Evolutionary conservation across 768 basidiomycete genomes (phyloP), one percentile per base, ranked within the genome.

Genomic region (Galerina sulciceps): DNA sequence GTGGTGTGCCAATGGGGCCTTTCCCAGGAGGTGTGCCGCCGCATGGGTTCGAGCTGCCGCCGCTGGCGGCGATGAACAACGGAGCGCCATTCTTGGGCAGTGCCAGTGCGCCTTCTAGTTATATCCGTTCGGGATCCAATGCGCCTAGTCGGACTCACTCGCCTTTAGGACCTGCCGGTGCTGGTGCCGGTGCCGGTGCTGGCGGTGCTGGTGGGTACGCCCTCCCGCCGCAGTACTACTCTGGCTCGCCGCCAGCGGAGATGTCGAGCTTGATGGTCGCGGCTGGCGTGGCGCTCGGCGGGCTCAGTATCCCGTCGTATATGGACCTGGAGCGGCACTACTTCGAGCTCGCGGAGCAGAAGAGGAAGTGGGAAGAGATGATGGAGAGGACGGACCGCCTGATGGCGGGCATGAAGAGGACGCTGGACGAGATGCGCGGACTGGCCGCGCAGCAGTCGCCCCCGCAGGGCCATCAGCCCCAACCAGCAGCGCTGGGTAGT

Each of bases 281-380:
- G 41, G 71, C 73, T 65, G 76, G 70, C 64, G 79, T 72, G 65
- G 75, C 76, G 46, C 70, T 78, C 13, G 72, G 74, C 11, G 69
- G 66, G 9, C 50, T 72, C 40, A 74, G 73, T 10, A 71, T 78
- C 10, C 79, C 79, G 26, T 67, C 67, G 47, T 85, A 84, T 14
- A 65, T 82, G 50, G 93, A 94, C 62, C 74, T 94, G 61, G 89
- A 89, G 71, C 76, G 85, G 55, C 92, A 93, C 69, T 92, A 90
- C 65, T 65, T 73, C 17, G 82, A 87, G 65, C 78, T 94, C 53
- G 73, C 76, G 4, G 85, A 87, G 65, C 81, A 90, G 68, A 85
- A 85, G 72, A 76, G 75, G 66, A 76, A 81, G 69, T 76, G 89
- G 75, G 84, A 91, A 72, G 90, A 90, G 69, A 80, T 94, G 85